Conservation (phyloP, 2,329 filamentous ascomycete species). For the Cladosporium sp. region DNA sequence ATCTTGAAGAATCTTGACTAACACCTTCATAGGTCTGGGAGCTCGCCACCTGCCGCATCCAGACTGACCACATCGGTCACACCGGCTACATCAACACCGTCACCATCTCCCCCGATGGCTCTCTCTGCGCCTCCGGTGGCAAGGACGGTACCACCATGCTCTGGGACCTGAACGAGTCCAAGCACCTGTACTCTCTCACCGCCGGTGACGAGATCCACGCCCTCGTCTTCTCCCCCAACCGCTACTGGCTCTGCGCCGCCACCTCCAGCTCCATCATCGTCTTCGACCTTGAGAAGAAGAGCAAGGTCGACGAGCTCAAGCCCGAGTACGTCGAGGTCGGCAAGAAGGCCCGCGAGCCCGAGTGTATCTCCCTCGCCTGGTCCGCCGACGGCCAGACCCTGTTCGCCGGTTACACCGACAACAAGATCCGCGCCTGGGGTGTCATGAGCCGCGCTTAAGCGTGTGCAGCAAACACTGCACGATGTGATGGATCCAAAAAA, state of each 20-base stretch:
- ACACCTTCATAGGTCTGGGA: slow-evolving; percentile 76
- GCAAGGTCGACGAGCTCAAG: slow-evolving; percentile 99
- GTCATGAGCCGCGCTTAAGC: slow-evolving; percentile 75
- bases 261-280: slow-evolving; percentile 98
- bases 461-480: slow-evolving; percentile 5
- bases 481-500: background rate
- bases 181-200: slow-evolving; percentile 99
- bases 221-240: slow-evolving; percentile 99
- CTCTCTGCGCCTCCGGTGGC: slow-evolving; percentile 96
- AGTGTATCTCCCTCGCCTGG: slow-evolving; percentile 97
- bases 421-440: slow-evolving; percentile 96
- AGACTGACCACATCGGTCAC: slow-evolving; percentile 99
- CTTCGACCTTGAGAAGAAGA: slow-evolving; percentile 99
- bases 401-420: slow-evolving; percentile 99
- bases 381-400: slow-evolving; percentile 97
- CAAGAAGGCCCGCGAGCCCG: slow-evolving; percentile 98
- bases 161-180: slow-evolving; percentile 99
- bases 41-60: slow-evolving; percentile 97
- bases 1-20: slow-evolving; percentile 5
- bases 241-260: slow-evolving; percentile 99
- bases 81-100: slow-evolving; percentile 99
- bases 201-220: slow-evolving; percentile 99
- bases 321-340: slow-evolving; percentile 91
- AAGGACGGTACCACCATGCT: slow-evolving; percentile 99
- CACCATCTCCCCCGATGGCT: slow-evolving; percentile 99